Conservation (phyloP, 2,329 filamentous ascomycete species). For the Intubia oerlemansii region DNA sequence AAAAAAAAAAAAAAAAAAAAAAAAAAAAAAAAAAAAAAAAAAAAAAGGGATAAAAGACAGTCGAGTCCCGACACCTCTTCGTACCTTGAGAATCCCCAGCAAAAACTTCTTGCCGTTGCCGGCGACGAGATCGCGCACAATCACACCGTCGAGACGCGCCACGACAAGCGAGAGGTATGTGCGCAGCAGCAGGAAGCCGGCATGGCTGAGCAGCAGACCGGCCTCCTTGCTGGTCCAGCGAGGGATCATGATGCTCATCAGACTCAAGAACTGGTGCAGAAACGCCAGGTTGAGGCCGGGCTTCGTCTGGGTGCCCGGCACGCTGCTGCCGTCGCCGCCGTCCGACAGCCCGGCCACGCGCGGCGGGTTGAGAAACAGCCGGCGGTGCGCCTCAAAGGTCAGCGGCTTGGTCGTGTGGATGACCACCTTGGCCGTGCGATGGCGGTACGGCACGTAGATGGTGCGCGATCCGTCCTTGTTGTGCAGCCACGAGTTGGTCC, state of each 20-base stretch:
- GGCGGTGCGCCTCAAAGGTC: slow-evolving; percentile 88
- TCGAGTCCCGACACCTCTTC: slow-evolving; percentile 21
- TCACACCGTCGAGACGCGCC: slow-evolving; percentile 81
- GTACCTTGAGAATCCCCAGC: slow-evolving; percentile 56
- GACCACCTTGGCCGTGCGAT: slow-evolving; percentile 71
- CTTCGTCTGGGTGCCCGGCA: slow-evolving; percentile 78
- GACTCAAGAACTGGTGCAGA: slow-evolving; percentile 83
- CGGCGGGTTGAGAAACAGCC: slow-evolving; percentile 81
- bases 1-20: too few species aligned
- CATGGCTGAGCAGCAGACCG: slow-evolving; percentile 71
- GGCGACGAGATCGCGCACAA: slow-evolving; percentile 88
- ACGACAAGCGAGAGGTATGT: slow-evolving; percentile 91
- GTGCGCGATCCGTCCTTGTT: slow-evolving; percentile 90
- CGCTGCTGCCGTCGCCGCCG: slow-evolving; percentile 47
- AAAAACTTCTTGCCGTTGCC: slow-evolving; percentile 78
- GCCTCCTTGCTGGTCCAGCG: slow-evolving; percentile 92
- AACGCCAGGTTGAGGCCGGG: slow-evolving; percentile 91
- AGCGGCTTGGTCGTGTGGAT: slow-evolving; percentile 79
- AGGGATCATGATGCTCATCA: slow-evolving; percentile 95
- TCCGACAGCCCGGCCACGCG: slow-evolving; percentile 58
- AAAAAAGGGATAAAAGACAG: too few species aligned
- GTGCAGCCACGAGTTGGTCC: slow-evolving; percentile 79
- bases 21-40: too few species aligned
- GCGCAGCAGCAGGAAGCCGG: slow-evolving; percentile 69
- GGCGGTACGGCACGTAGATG: slow-evolving; percentile 85